Base-by-base conservation (phyloP, 2,329 filamentous ascomycete genomes). In the Purpureocillium lavendulum region DNA sequence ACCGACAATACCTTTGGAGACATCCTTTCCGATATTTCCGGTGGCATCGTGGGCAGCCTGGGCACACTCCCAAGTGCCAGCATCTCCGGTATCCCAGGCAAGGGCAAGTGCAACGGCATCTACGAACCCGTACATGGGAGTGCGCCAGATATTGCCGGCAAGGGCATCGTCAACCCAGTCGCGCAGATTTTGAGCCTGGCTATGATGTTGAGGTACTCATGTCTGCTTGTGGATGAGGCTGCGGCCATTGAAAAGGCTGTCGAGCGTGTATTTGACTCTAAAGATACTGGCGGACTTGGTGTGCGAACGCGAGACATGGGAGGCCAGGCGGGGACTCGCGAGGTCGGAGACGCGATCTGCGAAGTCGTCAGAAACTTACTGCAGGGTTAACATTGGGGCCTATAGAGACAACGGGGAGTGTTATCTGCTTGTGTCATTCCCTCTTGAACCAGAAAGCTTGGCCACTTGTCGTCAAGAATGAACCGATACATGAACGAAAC, bases 81-180 rank as follows among this genome's bases (percentile, higher is more conserved):
- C 35, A 55, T 70, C 2, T 59, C 61, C 0, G 69, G 64, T 2
- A 57, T 70, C 3, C 63, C 64, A 0, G 56, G 59, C 2, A 44
- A 59, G 14, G 56, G 52, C n/a, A 51, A 48, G n/a, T 62, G 58
- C 50, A 85, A 84, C 49, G 82, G 82, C 45, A 84, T 87, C 49
- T 87, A 86, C 54, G 83, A 87, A 64, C 83, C 83, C 4, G 84
- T 87, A 40, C 83, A 87, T 55, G 83, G 81, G 66, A 75, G 55
- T 38, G 84, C 83, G 2, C 83, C 84, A 10, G 83, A 87, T 49
- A 87, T 87, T 47, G 76, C 79, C 7, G 83, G 83, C 41, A 73
- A 83, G 56, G 79, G 79, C 30, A 70, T 84, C 32, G 82, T 83
- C 39, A 87, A 87, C 62, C 83, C 83, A 0, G 71, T 87, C 28